phyloP scores from a whole-genome alignment of 164 flowering plant species.

The Litsea cubeba region DNA sequence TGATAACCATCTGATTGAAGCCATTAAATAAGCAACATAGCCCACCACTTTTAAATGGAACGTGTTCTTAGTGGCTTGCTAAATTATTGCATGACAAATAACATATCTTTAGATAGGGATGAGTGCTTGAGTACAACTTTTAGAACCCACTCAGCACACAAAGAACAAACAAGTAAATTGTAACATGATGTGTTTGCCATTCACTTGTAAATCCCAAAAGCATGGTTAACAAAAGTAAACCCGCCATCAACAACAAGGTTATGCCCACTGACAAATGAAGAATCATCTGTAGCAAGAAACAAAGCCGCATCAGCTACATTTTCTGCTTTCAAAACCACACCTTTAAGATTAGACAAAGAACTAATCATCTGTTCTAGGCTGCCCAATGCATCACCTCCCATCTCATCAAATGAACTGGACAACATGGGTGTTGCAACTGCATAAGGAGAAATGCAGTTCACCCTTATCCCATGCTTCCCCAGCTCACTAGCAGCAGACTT shows the following conservation, averaged over 20 bases:
- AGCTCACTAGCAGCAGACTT: background rate
- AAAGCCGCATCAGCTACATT: conserved; percentile 7
- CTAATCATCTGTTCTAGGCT: background rate
- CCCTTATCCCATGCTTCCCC: conserved; percentile 1
- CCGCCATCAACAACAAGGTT: conserved; percentile 11
- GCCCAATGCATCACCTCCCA: too few species aligned
- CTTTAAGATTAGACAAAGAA: conserved; percentile 3
- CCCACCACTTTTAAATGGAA: too few species aligned
- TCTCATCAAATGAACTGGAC: background rate
- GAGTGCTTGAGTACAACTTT: too few species aligned
- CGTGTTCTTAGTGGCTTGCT: too few species aligned
- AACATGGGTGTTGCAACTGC: background rate
- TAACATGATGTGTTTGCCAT: too few species aligned
- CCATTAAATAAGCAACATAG: too few species aligned
- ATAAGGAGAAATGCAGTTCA: conserved; percentile 1
- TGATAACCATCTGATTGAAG: too few species aligned
- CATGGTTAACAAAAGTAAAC: conserved; percentile 1
- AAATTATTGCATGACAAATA: too few species aligned
- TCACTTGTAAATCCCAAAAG: too few species aligned
- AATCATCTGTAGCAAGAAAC: conserved; percentile 11
- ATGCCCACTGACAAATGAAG: conserved; percentile 8
- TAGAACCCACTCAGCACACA: too few species aligned
- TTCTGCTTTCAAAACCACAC: background rate
- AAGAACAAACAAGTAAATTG: too few species aligned
- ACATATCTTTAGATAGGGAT: too few species aligned